A percentile compares a stretch with the other conserved stretches of the same genome.
phyloP scores from a whole-genome alignment of 2,329 filamentous ascomycete species.

The Diaporthe sp. region DNA sequence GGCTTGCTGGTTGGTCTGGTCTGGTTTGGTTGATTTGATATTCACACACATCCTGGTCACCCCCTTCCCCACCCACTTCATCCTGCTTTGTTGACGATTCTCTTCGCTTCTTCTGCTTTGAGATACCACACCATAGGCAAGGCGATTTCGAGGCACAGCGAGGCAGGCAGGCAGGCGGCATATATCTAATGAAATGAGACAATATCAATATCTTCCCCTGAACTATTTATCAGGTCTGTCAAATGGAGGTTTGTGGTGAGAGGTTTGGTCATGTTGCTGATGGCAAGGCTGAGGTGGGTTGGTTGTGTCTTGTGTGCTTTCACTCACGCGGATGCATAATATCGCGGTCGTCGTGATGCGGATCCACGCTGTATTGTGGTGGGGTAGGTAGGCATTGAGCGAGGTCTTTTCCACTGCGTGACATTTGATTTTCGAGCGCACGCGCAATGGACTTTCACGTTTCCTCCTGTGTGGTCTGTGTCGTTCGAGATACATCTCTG shows the following conservation, averaged over 20 bases:
- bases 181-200: conserved; percentile 13
- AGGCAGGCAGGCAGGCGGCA: neutral
- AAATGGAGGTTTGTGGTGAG: neutral
- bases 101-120: conserved; percentile 16
- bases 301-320: neutral
- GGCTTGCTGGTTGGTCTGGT: neutral
- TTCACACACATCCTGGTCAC: neutral
- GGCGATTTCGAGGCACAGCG: too few species aligned
- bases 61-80: too few species aligned
- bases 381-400: neutral
- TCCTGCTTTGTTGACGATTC: neutral
- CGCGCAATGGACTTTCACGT: too few species aligned
- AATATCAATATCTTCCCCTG: neutral
- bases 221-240: neutral
- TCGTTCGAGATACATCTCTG: neutral
- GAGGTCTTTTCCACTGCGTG: neutral
- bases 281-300: neutral
- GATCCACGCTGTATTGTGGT: neutral
- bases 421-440: neutral
- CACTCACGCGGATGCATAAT: neutral
- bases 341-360: neutral
- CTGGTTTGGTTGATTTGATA: neutral
- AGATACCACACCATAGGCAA: conserved; percentile 22
- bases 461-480: too few species aligned
- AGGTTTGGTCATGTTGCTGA: neutral